Percentiles rank a stretch among this genome's conserved stretches.
Evolutionary conservation across 352 stramenopile species (phyloP).

Genomic region (Pseudoperonospora humuli): DNA sequence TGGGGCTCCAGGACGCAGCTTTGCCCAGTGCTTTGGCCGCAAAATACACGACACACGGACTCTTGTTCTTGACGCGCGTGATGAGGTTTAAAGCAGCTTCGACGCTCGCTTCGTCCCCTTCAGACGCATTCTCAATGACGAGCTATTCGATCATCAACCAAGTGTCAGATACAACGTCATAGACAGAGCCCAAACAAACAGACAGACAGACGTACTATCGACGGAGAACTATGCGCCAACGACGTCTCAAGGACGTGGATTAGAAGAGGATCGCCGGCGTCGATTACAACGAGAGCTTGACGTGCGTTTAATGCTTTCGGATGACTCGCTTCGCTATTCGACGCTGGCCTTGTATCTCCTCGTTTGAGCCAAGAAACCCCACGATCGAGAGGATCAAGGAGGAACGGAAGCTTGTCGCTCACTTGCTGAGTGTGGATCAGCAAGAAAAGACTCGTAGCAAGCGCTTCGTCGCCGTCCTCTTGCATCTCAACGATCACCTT

Average conservation of each 20-base stretch:
- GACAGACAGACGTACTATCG: slow-evolving; percentile 11
- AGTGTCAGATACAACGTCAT: background rate
- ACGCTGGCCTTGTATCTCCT: too few species aligned
- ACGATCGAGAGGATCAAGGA: slow-evolving; percentile 40
- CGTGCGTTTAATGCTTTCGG: slow-evolving; percentile 13
- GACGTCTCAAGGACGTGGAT: slow-evolving; percentile 36
- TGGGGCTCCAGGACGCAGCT: slow-evolving; percentile 35
- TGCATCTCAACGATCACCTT: slow-evolving; percentile 28
- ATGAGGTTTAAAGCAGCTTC: slow-evolving; percentile 34
- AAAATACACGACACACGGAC: slow-evolving; percentile 36
- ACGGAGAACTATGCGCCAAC: slow-evolving; percentile 23
- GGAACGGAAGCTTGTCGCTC: slow-evolving; percentile 37
- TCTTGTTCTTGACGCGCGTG: slow-evolving; percentile 30
- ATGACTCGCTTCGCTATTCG: too few species aligned
- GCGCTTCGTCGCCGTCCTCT: slow-evolving; percentile 20
- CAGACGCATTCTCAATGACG: slow-evolving; percentile 37
- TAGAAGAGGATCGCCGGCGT: slow-evolving; percentile 36
- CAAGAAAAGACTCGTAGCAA: slow-evolving; percentile 41
- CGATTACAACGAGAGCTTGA: slow-evolving; percentile 21
- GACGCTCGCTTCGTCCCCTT: slow-evolving; percentile 34
- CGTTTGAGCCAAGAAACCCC: slow-evolving; percentile 35
- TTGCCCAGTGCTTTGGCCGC: slow-evolving; percentile 27
- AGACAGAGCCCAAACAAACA: too few species aligned
- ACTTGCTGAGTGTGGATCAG: slow-evolving; percentile 41
- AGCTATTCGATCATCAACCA: slow-evolving; percentile 19